These are phyloP conservation scores for Hyaloscypha bicolor DNA, from an alignment of 495 filamentous ascomycete genomes.

Conservation along the genomic window DNA sequence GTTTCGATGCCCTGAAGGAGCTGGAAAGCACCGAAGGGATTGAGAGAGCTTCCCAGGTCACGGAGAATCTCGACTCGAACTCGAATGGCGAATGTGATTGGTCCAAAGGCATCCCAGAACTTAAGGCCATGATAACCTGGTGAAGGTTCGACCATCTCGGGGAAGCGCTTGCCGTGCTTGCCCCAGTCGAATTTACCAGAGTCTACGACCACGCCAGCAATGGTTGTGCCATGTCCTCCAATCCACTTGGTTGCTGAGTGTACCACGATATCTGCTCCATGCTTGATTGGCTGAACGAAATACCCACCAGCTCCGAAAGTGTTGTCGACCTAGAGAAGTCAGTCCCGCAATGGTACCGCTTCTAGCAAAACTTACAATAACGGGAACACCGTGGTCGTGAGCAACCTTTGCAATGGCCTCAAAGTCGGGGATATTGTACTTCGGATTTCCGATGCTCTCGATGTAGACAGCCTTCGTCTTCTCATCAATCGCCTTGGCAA, in stretches of 20 bases:
- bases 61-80: conserved; percentile 82
- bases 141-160: conserved; percentile 88
- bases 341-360: conserved; percentile 6
- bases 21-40: conserved; percentile 96
- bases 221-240: conserved; percentile 94
- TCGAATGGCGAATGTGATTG: conserved; percentile 80
- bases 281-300: conserved; percentile 85
- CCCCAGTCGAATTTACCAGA: conserved; percentile 98
- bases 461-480: conserved; percentile 88
- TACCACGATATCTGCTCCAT: conserved; percentile 93
- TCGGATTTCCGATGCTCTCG: conserved; percentile 94
- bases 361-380: conserved; percentile 63
- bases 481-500: conserved; percentile 86
- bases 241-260: conserved; percentile 99
- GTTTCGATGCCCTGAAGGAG: conserved; percentile 91
- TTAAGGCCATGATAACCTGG: conserved; percentile 95
- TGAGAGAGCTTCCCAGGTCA: conserved; percentile 82
- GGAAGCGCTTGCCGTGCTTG: conserved; percentile 83
- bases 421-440: conserved; percentile 92
- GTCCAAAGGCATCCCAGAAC: conserved; percentile 95
- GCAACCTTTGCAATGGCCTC: conserved; percentile 80
- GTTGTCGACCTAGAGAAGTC: conserved; percentile 73
- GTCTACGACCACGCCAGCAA: conserved; percentile 88
- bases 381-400: conserved; percentile 78
- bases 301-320: conserved; percentile 97